Conservation (phyloP, 2,329 filamentous ascomycete species). For the Fusarium ramigenum region DNA sequence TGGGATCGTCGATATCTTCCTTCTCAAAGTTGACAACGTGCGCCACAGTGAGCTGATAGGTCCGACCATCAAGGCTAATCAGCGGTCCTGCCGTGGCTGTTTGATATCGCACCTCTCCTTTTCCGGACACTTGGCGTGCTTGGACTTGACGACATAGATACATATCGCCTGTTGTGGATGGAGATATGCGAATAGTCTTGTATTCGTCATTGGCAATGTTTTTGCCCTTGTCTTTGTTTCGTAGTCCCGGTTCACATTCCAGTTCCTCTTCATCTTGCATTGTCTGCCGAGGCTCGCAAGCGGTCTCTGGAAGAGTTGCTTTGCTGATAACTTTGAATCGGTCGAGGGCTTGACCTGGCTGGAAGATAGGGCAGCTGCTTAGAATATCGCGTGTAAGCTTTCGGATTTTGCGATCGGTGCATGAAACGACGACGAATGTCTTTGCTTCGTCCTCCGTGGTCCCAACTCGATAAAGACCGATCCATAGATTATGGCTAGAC, state of each 20-base stretch:
- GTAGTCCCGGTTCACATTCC: fast-evolving
- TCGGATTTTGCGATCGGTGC: fast-evolving
- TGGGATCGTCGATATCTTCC: fast-evolving
- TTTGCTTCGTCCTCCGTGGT: fast-evolving
- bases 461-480: neutral
- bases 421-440: neutral
- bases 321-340: neutral
- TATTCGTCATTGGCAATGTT: neutral
- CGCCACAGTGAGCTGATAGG: neutral
- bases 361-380: fast-evolving
- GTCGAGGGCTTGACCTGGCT: fast-evolving
- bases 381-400: fast-evolving
- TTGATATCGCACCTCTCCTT: neutral
- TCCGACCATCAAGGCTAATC: fast-evolving
- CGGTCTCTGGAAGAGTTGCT: neutral
- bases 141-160: neutral
- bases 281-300: neutral
- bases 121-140: neutral
- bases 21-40: neutral
- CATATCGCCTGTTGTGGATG: fast-evolving
- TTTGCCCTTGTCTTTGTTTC: fast-evolving
- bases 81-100: neutral
- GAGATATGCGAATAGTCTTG: neutral
- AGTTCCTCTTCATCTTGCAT: fast-evolving
- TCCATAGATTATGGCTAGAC: fast-evolving